These are phyloP conservation scores for Cadophora luteo-olivacea DNA, from an alignment of 2,329 filamentous ascomycete genomes.

Conservation along the genomic window DNA sequence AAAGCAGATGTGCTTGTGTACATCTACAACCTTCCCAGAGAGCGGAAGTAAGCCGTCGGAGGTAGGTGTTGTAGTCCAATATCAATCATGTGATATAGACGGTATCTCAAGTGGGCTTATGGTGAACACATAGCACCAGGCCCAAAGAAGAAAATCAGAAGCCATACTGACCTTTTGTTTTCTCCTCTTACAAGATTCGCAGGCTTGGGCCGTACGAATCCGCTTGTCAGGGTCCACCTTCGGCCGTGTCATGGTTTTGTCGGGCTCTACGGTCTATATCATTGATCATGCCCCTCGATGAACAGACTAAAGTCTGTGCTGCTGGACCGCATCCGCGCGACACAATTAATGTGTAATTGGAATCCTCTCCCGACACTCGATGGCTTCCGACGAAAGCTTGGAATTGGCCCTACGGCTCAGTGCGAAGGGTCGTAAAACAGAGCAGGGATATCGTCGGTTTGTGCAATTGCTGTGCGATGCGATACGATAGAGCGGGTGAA, in stretches of 20 bases:
- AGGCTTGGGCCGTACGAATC: slow-evolving; percentile 38
- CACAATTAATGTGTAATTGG: neutral
- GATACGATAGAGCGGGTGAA: slow-evolving; percentile 4
- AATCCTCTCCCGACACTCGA: neutral
- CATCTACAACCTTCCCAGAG: neutral
- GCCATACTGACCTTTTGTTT: slow-evolving; percentile 39
- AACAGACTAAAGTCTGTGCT: neutral
- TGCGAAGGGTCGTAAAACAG: neutral
- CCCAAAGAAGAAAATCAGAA: neutral
- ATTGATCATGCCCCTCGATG: slow-evolving; percentile 8
- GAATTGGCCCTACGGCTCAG: neutral
- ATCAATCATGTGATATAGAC: slow-evolving; percentile 1
- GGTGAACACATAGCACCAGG: neutral
- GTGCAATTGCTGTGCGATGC: neutral
- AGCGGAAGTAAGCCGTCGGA: neutral
- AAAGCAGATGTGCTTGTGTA: neutral
- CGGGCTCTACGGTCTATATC: neutral
- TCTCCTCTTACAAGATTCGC: slow-evolving; percentile 39
- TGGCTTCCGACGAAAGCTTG: slow-evolving; percentile 13
- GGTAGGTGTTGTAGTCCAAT: neutral
- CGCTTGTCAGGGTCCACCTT: slow-evolving; percentile 40
- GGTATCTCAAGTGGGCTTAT: no score
- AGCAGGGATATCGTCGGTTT: slow-evolving; percentile 10
- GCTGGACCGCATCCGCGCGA: neutral
- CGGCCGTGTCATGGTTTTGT: slow-evolving; percentile 33